A percentile compares a stretch with the other conserved stretches of the same genome.
phyloP scores from a whole-genome alignment of 2,329 filamentous ascomycete genomes.

The Coniochaeta sp. region DNA sequence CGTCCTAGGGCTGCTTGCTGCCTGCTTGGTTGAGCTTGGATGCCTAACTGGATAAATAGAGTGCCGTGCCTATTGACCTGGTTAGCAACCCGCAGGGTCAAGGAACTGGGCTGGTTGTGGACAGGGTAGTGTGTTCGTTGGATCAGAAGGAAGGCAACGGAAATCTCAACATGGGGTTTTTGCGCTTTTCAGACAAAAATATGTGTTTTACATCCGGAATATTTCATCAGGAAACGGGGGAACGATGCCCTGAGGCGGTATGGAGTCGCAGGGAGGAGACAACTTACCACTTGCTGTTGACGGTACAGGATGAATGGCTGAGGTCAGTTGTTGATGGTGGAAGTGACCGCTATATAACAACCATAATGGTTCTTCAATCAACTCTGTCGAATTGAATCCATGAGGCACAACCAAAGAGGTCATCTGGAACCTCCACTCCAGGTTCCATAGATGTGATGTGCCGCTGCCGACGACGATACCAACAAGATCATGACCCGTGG shows the following conservation, averaged over 20 bases:
- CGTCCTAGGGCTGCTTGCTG: too few species aligned
- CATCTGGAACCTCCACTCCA: background rate
- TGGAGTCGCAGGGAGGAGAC: background rate
- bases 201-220: constrained; percentile 1
- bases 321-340: too few species aligned
- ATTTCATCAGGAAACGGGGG: background rate
- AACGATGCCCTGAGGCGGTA: background rate
- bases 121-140: background rate
- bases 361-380: too few species aligned
- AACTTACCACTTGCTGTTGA: background rate
- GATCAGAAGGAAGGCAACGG: constrained; percentile 1
- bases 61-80: background rate
- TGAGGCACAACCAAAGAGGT: background rate
- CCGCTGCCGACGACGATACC: background rate
- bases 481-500: background rate
- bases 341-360: too few species aligned
- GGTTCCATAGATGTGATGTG: background rate
- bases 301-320: background rate
- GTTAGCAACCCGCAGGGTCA: background rate
- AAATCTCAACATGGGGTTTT: constrained; percentile 1
- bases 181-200: constrained; percentile 1
- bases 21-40: too few species aligned
- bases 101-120: background rate
- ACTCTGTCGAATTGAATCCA: too few species aligned
- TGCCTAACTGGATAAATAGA: background rate